Evolutionary conservation across 306 rosid species (phyloP), one percentile per base, ranked within the genome.

Genomic region (Casuarina equisetifolia): DNA sequence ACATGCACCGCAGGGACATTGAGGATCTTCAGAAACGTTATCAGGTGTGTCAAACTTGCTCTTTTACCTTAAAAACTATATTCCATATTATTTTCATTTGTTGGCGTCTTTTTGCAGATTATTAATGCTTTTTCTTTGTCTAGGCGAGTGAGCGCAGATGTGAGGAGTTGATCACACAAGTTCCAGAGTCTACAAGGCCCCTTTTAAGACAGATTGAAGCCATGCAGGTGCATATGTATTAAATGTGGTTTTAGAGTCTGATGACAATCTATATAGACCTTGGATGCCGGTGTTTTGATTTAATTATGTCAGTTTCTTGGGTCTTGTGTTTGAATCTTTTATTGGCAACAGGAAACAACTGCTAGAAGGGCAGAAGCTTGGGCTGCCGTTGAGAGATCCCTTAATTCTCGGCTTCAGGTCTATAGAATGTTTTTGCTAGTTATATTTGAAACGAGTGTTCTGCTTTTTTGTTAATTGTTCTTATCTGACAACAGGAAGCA

Each of bases 121-220:
- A 9, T 77, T 84, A 74, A 80, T 55, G 59, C 25, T 67, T 40
- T 63, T 86, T 61, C 74, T 80, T 85, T 70, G 64, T 76, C 67
- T 76, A 96, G 99, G 98, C 96, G 78, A 96, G 99, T 86, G 99
- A 96, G 85, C 91, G 99, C 45, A 94, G 99, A 35, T 91, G 98
- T 79, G 99, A 96, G 83, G 99, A 96, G 78, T 79, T 96, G 89
- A 85, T 96, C 71, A 92, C 96, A 0, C 99, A 96, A 89, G 98
- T 96, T 79, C 99, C 99, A 36, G 99, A 96, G 73, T 93, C 99
- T 73, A 96, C 99, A 20, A 91, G 99, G 85, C 99, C 99, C 0
- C 98, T 96, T 81, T 84, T 96, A 74, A 88, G 99, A 84, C 99
- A 96, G 86, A 96, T 96, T 72, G 99, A 96, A 84, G 99, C 97